Percentiles rank a stretch among this genome's conserved stretches.
phyloP scores from a whole-genome alignment of 768 basidiomycete species.

The Tylopilus subfusipes region DNA sequence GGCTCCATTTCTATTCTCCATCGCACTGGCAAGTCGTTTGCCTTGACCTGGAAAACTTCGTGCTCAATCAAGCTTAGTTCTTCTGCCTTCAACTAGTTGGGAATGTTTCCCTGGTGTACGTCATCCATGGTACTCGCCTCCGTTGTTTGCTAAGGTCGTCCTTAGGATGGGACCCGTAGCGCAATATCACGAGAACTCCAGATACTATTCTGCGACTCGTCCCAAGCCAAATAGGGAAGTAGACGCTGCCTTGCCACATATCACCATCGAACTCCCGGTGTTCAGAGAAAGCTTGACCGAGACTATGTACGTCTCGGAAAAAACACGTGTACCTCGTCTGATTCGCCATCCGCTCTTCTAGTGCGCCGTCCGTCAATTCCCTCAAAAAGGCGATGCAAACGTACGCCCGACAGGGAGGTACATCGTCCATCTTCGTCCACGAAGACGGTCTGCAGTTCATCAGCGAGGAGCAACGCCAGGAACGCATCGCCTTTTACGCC shows the following conservation, averaged over 20 bases:
- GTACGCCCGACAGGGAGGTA: conserved; percentile 64
- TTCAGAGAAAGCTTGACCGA: conserved; percentile 81
- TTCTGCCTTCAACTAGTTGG: conserved; percentile 69
- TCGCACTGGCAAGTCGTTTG: conserved; percentile 55
- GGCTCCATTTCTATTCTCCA: conserved; percentile 69
- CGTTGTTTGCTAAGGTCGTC: background rate
- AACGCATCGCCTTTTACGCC: conserved; percentile 51
- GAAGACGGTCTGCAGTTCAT: conserved; percentile 59
- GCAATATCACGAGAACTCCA: conserved; percentile 81
- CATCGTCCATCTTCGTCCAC: conserved; percentile 54
- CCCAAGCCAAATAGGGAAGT: conserved; percentile 59
- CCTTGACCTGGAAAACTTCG: background rate
- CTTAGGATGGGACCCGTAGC: conserved; percentile 74
- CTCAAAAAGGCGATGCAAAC: conserved; percentile 62
- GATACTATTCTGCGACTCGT: conserved; percentile 71
- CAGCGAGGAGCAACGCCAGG: conserved; percentile 43
- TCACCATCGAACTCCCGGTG: conserved; percentile 81
- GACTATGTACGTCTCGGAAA: conserved; percentile 59
- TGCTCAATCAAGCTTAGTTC: conserved; percentile 45
- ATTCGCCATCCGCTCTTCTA: conserved; percentile 25
- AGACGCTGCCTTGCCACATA: conserved; percentile 63
- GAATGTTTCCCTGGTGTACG: conserved; percentile 57
- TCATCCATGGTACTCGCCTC: background rate
- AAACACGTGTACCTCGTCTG: background rate
- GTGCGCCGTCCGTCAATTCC: conserved; percentile 70